These are phyloP conservation scores for Pythium graminicola DNA, from an alignment of 352 stramenopile genomes.

Conservation along the genomic window DNA sequence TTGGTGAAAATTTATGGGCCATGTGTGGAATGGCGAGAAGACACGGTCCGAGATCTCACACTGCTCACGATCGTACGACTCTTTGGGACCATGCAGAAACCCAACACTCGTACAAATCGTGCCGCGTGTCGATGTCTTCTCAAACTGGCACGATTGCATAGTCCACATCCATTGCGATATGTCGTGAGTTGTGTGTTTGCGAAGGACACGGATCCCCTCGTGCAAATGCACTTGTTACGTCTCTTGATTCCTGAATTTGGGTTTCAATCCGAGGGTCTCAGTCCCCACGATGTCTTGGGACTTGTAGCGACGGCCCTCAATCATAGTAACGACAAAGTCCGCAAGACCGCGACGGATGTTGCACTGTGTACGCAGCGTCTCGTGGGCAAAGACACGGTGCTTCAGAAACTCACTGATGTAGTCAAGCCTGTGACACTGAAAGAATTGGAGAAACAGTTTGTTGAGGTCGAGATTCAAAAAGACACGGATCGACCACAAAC, in stretches of 20 bases:
- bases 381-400: slow-evolving; percentile 61
- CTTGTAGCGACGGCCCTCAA: slow-evolving; percentile 39
- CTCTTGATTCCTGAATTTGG: slow-evolving; percentile 73
- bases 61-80: slow-evolving; percentile 58
- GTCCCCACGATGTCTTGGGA: slow-evolving; percentile 44
- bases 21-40: slow-evolving; percentile 67
- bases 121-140: slow-evolving; percentile 68
- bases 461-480: slow-evolving; percentile 39
- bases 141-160: slow-evolving; percentile 62
- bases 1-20: slow-evolving; percentile 72
- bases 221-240: slow-evolving; percentile 79
- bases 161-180: slow-evolving; percentile 60
- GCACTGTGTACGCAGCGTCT: slow-evolving; percentile 66
- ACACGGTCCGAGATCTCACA: slow-evolving; percentile 49
- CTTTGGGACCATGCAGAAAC: slow-evolving; percentile 66
- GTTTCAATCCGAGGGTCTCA: slow-evolving; percentile 63
- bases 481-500: slow-evolving; percentile 45
- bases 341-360: slow-evolving; percentile 70
- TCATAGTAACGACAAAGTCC: slow-evolving; percentile 65
- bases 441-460: slow-evolving; percentile 81
- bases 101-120: slow-evolving; percentile 68
- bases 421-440: slow-evolving; percentile 74
- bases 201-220: slow-evolving; percentile 55
- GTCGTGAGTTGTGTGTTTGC: slow-evolving; percentile 68
- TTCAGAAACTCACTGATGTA: slow-evolving; percentile 53